Evolutionary conservation across 305 asterid genomes (phyloP), one percentile per base, ranked within the genome.

Genomic region (Fraxinus platypoda): DNA sequence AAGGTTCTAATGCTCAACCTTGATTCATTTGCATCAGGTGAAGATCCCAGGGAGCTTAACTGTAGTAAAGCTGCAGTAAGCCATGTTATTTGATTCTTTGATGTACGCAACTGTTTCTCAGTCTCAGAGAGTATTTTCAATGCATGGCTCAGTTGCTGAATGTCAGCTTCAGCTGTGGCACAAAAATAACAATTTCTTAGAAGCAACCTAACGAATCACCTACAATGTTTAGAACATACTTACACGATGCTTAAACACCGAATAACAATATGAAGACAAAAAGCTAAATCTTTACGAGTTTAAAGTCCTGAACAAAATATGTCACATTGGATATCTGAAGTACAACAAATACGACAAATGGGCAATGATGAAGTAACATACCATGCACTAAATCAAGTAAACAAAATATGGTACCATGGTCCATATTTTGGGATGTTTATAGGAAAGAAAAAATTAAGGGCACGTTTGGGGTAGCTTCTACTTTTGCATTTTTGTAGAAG

Each of bases 51-150:
- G 2, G 94, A 89, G 87, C 95, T 90, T 77, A 94, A 87, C 88
- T 94, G 97, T 72, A 94, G 91, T 81, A 94, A 95, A 34, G 97
- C 97, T 52, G 89, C 98, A 38, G 97, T 93, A 64, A 94, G 92
- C 98, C 98, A 94, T 3, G 98, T 94, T 49, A 88, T 87, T 87
- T 94, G 98, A 84, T 92, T 94, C 84, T 91, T 92, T 8, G 97
- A 88, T 79, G 76, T 80, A 82, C 95, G 89, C 84, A 94, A 79
- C 84, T 94, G 98, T 83, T 92, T 93, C 87, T 94, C 97, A 34
- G 97, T 86, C 81, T 94, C 92, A 30, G 94, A 93, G 49, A 94
- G 96, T 82, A 93, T 78, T 86, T 91, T 93, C 64, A 94, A 88
- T 17, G 98, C 95, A 70, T 88, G 93, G 72, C 91, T 89, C 9